Evolutionary conservation across 257 asterid genomes (phyloP).

Genomic region (Buddleja alternifolia): DNA sequence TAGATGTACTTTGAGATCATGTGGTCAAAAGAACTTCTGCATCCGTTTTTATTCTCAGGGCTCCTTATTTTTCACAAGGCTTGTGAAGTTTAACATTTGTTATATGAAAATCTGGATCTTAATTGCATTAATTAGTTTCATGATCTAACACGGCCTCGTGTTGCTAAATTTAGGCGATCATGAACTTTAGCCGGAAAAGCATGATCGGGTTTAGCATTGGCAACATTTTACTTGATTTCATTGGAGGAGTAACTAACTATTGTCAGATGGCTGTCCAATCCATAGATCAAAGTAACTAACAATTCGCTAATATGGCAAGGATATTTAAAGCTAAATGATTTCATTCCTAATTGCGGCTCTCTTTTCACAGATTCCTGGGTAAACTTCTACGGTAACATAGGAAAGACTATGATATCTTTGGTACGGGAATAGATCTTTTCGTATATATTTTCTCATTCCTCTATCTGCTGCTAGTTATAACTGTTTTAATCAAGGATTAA

Average conservation of each 20-base stretch:
- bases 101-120: too few relatives aligned
- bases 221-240: constrained; percentile 70
- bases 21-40: too few relatives aligned
- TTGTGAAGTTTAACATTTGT: background rate
- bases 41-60: too few relatives aligned
- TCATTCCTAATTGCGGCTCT: background rate
- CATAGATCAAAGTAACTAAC: constrained; percentile 59
- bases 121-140: background rate
- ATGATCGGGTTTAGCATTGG: constrained; percentile 82
- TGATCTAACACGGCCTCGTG: background rate
- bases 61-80: background rate
- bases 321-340: background rate
- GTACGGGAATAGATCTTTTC: too few relatives aligned
- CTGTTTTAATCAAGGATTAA: too few relatives aligned
- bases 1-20: too few relatives aligned
- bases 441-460: too few relatives aligned
- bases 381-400: constrained; percentile 75
- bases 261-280: constrained; percentile 78
- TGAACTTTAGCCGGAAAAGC: constrained; percentile 71
- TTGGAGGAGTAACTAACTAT: constrained; percentile 65
- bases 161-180: constrained; percentile 47
- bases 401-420: constrained; percentile 75
- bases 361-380: constrained; percentile 62
- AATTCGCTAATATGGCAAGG: background rate
- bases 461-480: too few relatives aligned